Evolutionary conservation across 768 basidiomycete species (phyloP), one percentile per base, ranked within the genome.

Genomic region (Xerocomellus chrysenteron): DNA sequence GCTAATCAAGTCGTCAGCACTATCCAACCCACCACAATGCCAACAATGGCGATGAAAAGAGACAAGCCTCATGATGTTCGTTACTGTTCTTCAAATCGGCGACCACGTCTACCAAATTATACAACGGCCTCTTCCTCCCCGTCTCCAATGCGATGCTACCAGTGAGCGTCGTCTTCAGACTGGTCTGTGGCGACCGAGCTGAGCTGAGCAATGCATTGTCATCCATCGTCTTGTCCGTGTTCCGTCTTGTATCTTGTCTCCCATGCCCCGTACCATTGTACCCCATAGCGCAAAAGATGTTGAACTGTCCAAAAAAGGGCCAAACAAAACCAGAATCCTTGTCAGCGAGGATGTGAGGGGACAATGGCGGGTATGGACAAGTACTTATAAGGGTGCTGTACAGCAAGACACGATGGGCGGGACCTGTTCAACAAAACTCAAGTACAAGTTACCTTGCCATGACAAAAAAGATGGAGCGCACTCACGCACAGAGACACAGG

Each of bases 31-130:
- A 37, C 16, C 24, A 8, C 2, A 8, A 36, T 19, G 26, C 47
- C 45, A 35, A 28, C 16, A 36, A 14, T 11, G 6, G 19, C 37
- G 13, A 41, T 4, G 11, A 28, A 4, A n/a, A 59, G 26, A 19
- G 30, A 67, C 74, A 35, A 26, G 74, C 79, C 70, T 0, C 48
- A 26, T 68, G 69, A 7, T 68, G 41, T 2, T 68, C 66, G 2
- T 68, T 68, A 19, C 76, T 79, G 37, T 64, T 74, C 59, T 72
- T 74, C 54, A 82, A 56, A 55, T 81, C 79, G 14, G 65, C 55
- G 32, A 82, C 65, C 30, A 75, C 76, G 51, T 82, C 80, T 19
- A 80, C 65, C 32, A 82, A 60, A 33, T 72, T 79, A 36, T 71
- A 60, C 48, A 80, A 57, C 3, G 71, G 75, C 54, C 78, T 68